These are phyloP conservation scores for Aspergillus ochraceoroseus DNA, from an alignment of 2,329 filamentous ascomycete species.

Conservation along the genomic window DNA sequence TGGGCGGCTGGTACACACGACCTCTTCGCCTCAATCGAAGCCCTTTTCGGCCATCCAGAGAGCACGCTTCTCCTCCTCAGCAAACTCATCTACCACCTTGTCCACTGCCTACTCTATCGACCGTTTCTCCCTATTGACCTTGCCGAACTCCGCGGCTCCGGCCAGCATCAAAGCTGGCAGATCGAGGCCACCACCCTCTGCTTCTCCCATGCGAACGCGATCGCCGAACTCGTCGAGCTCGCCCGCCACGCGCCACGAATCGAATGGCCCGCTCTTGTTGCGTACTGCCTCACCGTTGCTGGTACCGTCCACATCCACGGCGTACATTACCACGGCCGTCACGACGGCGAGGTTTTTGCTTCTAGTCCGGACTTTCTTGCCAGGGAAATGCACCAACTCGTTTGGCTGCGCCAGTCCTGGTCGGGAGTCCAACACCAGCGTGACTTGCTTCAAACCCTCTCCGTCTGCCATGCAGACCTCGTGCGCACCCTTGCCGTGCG, in stretches of 20 bases:
- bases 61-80: conserved; percentile 74
- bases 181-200: conserved; percentile 86
- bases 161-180: conserved; percentile 87
- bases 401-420: conserved; percentile 70
- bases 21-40: conserved; percentile 69
- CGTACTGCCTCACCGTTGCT: conserved; percentile 80
- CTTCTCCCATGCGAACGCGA: conserved; percentile 80
- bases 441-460: conserved; percentile 71
- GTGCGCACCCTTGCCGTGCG: conserved; percentile 65
- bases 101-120: conserved; percentile 80
- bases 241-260: conserved; percentile 68
- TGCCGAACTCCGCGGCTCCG: conserved; percentile 69
- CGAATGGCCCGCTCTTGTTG: conserved; percentile 82
- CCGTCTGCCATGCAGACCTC: conserved; percentile 73
- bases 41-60: conserved; percentile 70
- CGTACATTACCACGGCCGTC: conserved; percentile 64
- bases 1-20: conserved; percentile 80
- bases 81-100: conserved; percentile 80
- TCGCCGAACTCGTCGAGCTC: conserved; percentile 74
- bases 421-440: conserved; percentile 73
- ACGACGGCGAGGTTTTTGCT: conserved; percentile 60
- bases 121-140: conserved; percentile 83
- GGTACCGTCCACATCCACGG: conserved; percentile 86
- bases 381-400: conserved; percentile 73
- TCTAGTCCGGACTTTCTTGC: conserved; percentile 65